Percentiles rank a stretch among this genome's conserved stretches.
phyloP scores from a whole-genome alignment of 2,329 filamentous ascomycete genomes.

The Aureobasidium sp. region DNA sequence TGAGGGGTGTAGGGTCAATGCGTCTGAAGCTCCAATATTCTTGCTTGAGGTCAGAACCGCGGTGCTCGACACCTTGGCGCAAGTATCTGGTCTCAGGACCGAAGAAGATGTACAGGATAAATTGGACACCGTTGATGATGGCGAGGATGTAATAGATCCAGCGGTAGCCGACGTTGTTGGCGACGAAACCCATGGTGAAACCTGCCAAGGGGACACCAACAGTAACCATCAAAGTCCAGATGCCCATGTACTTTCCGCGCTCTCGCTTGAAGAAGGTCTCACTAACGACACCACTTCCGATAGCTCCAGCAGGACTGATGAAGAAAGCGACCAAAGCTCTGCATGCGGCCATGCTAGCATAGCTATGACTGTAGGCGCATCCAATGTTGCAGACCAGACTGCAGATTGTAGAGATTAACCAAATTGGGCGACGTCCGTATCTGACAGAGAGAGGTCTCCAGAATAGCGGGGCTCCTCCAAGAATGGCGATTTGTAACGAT shows the following conservation, averaged over 20 bases:
- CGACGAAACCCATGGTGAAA: slow-evolving; percentile 38
- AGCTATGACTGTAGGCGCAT: slow-evolving; percentile 43
- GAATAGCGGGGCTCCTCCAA: slow-evolving; percentile 46
- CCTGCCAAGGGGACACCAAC: slow-evolving; percentile 38
- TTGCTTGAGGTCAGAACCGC: slow-evolving; percentile 35
- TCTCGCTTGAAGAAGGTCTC: slow-evolving; percentile 52
- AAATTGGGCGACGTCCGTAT: slow-evolving; percentile 49
- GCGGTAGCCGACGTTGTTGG: slow-evolving; percentile 44
- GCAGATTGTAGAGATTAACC: slow-evolving; percentile 43
- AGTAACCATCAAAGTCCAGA: slow-evolving; percentile 48
- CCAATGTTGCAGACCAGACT: slow-evolving; percentile 46
- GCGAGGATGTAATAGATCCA: slow-evolving; percentile 54
- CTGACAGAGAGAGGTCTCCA: slow-evolving; percentile 48
- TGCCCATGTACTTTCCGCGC: slow-evolving; percentile 47
- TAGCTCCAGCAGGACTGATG: slow-evolving; percentile 47
- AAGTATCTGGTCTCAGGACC: slow-evolving; percentile 49
- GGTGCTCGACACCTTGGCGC: slow-evolving; percentile 30
- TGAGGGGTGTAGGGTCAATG: slow-evolving; percentile 46
- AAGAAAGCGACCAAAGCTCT: slow-evolving; percentile 49
- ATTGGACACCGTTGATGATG: slow-evolving; percentile 49
- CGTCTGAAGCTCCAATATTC: slow-evolving; percentile 36
- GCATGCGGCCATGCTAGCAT: slow-evolving; percentile 43
- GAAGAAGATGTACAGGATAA: slow-evolving; percentile 49
- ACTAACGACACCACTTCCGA: slow-evolving; percentile 50
- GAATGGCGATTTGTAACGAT: slow-evolving; percentile 47